Conservation (phyloP, 1,139 yeast genomes). For the Cylindricascospora bacillispora region DNA sequence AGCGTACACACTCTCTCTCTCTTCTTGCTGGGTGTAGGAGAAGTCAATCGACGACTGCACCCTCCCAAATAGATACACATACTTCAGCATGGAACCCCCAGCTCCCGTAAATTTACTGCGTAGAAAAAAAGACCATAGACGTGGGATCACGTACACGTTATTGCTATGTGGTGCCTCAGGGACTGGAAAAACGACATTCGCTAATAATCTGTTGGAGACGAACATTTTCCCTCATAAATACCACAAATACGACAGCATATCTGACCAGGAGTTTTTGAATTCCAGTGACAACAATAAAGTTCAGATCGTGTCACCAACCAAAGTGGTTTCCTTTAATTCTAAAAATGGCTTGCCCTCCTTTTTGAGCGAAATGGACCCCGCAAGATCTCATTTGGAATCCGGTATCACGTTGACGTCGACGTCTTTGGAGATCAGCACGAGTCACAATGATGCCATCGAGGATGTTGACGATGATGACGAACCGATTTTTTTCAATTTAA, state of each 20-base stretch:
- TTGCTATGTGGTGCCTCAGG: slow-evolving; percentile 73
- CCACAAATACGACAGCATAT: too few species aligned
- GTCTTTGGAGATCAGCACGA: slow-evolving; percentile 35
- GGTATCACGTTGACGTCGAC: slow-evolving; percentile 55
- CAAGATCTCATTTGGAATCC: slow-evolving; percentile 38
- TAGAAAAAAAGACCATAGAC: slow-evolving; percentile 59
- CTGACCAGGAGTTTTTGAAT: slow-evolving; percentile 8
- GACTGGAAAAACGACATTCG: slow-evolving; percentile 71
- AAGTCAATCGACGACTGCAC: too few species aligned
- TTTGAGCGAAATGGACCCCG: slow-evolving; percentile 25
- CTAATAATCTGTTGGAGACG: slow-evolving; percentile 60
- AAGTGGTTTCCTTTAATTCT: slow-evolving; percentile 27
- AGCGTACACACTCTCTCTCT: too few species aligned
- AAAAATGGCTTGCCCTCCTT: slow-evolving; percentile 24
- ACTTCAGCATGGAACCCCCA: too few species aligned
- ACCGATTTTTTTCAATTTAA: slow-evolving; percentile 46
- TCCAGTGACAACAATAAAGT: slow-evolving; percentile 10
- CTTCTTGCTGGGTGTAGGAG: too few species aligned
- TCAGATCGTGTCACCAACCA: slow-evolving; percentile 20
- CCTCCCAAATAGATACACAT: too few species aligned
- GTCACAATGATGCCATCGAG: slow-evolving; percentile 28
- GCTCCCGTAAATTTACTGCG: slow-evolving; percentile 20
- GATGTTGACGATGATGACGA: slow-evolving; percentile 34
- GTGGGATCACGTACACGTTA: slow-evolving; percentile 71
- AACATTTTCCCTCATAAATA: slow-evolving; percentile 49